Base-by-base conservation (phyloP, 2,329 filamentous ascomycete genomes). In the Trichoderma harzianum region DNA sequence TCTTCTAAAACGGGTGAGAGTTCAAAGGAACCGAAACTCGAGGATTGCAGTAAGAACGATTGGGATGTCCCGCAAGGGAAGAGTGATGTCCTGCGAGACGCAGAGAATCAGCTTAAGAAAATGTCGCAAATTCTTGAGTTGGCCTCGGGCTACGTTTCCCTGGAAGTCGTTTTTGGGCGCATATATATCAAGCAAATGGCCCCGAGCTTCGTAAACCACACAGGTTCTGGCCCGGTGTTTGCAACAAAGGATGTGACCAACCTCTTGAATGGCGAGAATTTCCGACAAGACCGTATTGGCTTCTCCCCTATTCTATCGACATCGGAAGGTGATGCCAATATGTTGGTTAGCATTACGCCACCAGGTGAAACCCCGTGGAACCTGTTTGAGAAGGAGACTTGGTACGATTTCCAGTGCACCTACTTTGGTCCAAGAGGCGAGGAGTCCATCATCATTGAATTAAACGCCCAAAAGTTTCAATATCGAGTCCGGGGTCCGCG, bases 301-400 rank as follows among this genome's bases (percentile, higher is more conserved):
- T 81, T 80, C 51, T 76, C 79, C 6, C 72, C 78, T 5, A 76
- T 76, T 16, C 74, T 81, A 8, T 76, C 80, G 3, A 77, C 77
- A 2, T 73, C 74, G 10, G 76, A 74, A 7, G 69, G 74, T 18
- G 80, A 82, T 69, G 76, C 73, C 8, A 74, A 78, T 21, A 12
- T 69, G 2, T 51, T 80, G 5, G 73, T 74, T 11, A 12, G 28
- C 14, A 69, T 76, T 43, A 36, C 43, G 6, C 71, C 70, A 2
- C 60, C 70, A 8, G 75, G 73, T 30, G 69, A 74, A 16, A 14
- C 28, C 7, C 34, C 69, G 4, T 80, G 78, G 79, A 32, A 51
- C 5, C 51, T 74, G 1, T 57, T 30, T 16, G 63, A 67, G 2
- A 78, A 72, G 24, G 58, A 75, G 12, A 75, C 76, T 5, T 77